Percentiles rank a stretch among this genome's conserved stretches.
phyloP scores from a whole-genome alignment of 108 stramenopile genomes.

The Nitzschia palea region DNA sequence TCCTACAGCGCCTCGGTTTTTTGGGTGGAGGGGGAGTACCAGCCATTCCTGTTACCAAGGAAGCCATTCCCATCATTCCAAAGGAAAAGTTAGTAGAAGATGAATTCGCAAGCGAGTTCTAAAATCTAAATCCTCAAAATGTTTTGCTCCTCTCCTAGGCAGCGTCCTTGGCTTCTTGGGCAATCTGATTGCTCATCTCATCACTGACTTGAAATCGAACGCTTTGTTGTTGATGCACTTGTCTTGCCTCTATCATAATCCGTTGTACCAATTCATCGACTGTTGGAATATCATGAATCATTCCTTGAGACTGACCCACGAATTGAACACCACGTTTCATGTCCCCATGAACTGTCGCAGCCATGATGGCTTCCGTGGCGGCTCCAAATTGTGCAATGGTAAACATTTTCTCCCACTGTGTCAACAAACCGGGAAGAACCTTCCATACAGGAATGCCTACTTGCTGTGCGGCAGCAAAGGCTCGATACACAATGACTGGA shows the following conservation, averaged over 20 bases:
- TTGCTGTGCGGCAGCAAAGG: constrained; percentile 64
- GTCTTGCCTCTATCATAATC: constrained; percentile 62
- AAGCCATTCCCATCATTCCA: neutral
- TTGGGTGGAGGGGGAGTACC: neutral
- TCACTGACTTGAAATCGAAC: constrained; percentile 4
- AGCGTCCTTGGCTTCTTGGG: neutral
- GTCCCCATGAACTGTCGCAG: constrained; percentile 80
- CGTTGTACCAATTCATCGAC: constrained; percentile 79
- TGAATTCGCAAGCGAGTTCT: constrained; percentile 31
- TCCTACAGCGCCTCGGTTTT: constrained; percentile 18
- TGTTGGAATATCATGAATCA: constrained; percentile 76
- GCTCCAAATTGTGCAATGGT: constrained; percentile 85
- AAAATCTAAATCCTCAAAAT: neutral
- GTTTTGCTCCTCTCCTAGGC: neutral
- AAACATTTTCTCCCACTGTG: constrained; percentile 84
- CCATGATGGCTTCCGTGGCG: constrained; percentile 72
- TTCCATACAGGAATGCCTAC: constrained; percentile 83
- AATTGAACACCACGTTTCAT: constrained; percentile 82
- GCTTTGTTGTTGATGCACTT: constrained; percentile 32
- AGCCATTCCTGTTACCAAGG: neutral
- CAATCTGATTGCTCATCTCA: neutral
- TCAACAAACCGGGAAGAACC: constrained; percentile 76
- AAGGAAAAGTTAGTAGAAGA: constrained; percentile 7
- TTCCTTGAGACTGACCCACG: constrained; percentile 79
- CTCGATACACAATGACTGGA: constrained; percentile 60